Evolutionary conservation across 768 basidiomycete species (phyloP).

Genomic region (Hydnum rufescens): DNA sequence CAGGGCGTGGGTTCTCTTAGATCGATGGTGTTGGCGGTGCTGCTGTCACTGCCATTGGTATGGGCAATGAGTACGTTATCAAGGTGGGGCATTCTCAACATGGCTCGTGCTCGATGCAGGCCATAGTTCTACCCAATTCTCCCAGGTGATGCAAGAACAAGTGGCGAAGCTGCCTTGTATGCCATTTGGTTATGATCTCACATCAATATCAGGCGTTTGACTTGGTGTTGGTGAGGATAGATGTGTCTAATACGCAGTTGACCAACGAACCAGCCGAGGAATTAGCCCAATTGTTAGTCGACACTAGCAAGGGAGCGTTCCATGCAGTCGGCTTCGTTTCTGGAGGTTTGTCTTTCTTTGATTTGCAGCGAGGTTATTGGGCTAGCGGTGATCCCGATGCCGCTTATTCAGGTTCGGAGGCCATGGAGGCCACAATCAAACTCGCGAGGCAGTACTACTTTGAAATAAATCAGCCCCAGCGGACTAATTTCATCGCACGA

Average conservation of each 20-base stretch:
- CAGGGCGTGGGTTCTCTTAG: constrained; percentile 53
- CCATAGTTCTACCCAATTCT: constrained; percentile 1
- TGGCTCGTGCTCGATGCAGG: not conserved
- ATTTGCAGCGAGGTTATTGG: not conserved
- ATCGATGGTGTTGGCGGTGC: constrained; percentile 76
- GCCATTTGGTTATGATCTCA: constrained; percentile 14
- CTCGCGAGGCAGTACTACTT: constrained; percentile 44
- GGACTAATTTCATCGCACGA: constrained; percentile 63
- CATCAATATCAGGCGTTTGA: not conserved
- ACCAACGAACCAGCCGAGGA: constrained; percentile 67
- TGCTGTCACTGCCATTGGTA: constrained; percentile 63
- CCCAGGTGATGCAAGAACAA: constrained; percentile 56
- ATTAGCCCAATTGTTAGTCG: constrained; percentile 44
- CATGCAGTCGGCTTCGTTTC: constrained; percentile 49
- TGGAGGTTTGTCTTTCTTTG: constrained; percentile 35
- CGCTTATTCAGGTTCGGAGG: constrained; percentile 47
- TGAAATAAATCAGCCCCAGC: constrained; percentile 31
- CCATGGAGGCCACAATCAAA: constrained; percentile 77
- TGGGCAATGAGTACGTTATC: constrained; percentile 47
- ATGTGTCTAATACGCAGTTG: constrained; percentile 75
- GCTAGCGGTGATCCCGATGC: not conserved
- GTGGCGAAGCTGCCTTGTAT: constrained; percentile 57
- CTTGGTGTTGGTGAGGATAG: constrained; percentile 19
- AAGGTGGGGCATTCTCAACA: not conserved
- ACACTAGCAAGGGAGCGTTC: constrained; percentile 55